phyloP scores from a whole-genome alignment of 495 filamentous ascomycete genomes.

The Talaromyces thailandensis region DNA sequence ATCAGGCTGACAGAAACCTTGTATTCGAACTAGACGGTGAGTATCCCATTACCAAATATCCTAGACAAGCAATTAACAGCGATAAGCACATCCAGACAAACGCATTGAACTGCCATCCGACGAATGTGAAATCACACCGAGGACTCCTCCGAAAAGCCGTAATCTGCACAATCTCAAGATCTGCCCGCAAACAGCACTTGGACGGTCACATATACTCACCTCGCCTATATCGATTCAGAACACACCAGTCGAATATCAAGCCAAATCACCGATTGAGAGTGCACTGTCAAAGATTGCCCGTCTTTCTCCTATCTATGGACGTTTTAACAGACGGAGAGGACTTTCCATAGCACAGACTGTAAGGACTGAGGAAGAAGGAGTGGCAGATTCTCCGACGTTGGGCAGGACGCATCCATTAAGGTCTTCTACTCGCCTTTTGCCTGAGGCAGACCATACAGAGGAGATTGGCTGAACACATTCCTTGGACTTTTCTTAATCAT shows the following conservation, averaged over 20 bases:
- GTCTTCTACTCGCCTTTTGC: not conserved
- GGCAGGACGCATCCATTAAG: not conserved
- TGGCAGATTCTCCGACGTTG: not conserved
- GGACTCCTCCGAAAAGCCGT: not conserved
- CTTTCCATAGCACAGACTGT: not conserved
- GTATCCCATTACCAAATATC: not conserved
- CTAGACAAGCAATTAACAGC: not conserved
- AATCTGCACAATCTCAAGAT: not conserved
- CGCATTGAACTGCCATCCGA: not conserved
- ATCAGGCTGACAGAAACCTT: not conserved
- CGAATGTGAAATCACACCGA: not conserved
- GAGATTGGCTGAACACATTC: not conserved
- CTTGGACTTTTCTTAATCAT: not conserved
- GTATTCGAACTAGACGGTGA: constrained; percentile 5
- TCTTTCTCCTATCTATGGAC: not conserved
- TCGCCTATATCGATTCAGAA: not conserved
- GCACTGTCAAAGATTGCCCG: not conserved
- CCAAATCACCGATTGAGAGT: not conserved
- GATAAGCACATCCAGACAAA: not conserved
- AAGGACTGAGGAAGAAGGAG: not conserved
- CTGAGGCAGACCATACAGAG: not conserved
- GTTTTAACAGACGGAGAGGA: not conserved
- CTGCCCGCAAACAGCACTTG: not conserved
- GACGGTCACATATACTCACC: not conserved
- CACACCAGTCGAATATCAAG: not conserved